Percentiles rank a stretch among this genome's conserved stretches.
Evolutionary conservation across 2,329 filamentous ascomycete species (phyloP).

Genomic region (Fusarium coffeatum): DNA sequence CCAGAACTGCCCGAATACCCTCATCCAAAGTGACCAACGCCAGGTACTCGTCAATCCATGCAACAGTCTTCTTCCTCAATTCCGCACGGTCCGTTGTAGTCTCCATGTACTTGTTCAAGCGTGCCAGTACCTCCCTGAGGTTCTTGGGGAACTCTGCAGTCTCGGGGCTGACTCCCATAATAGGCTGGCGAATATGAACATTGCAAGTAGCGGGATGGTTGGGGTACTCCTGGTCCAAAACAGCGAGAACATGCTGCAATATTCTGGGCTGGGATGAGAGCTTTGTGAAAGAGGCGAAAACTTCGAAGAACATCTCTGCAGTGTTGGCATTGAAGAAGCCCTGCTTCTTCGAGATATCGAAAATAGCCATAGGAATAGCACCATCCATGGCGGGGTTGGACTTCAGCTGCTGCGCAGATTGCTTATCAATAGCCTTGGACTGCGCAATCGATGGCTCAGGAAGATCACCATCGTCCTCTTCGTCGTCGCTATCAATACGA

Average conservation of each 20-base stretch:
- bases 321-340: slow-evolving; percentile 74
- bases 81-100: slow-evolving; percentile 58
- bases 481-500: slow-evolving; percentile 57
- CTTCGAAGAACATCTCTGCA: slow-evolving; percentile 81
- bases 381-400: slow-evolving; percentile 87
- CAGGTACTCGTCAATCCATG: slow-evolving; percentile 68
- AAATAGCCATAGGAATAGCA: slow-evolving; percentile 93
- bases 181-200: slow-evolving; percentile 77
- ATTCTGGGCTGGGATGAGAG: slow-evolving; percentile 74
- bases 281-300: slow-evolving; percentile 77
- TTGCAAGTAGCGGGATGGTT: slow-evolving; percentile 71
- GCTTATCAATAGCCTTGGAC: slow-evolving; percentile 59
- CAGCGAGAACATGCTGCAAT: slow-evolving; percentile 77
- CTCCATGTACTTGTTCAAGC: slow-evolving; percentile 65
- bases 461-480: slow-evolving; percentile 57
- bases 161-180: slow-evolving; percentile 71
- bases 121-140: slow-evolving; percentile 72
- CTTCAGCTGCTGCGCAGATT: slow-evolving; percentile 65
- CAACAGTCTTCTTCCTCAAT: slow-evolving; percentile 61
- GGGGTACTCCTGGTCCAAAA: slow-evolving; percentile 70
- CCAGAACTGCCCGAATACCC: slow-evolving; percentile 66
- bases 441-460: slow-evolving; percentile 57
- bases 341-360: slow-evolving; percentile 85
- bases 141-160: slow-evolving; percentile 79
- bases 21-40: slow-evolving; percentile 63